Conservation (phyloP, 805 yeast genomes). For the Candida vaughaniae region DNA sequence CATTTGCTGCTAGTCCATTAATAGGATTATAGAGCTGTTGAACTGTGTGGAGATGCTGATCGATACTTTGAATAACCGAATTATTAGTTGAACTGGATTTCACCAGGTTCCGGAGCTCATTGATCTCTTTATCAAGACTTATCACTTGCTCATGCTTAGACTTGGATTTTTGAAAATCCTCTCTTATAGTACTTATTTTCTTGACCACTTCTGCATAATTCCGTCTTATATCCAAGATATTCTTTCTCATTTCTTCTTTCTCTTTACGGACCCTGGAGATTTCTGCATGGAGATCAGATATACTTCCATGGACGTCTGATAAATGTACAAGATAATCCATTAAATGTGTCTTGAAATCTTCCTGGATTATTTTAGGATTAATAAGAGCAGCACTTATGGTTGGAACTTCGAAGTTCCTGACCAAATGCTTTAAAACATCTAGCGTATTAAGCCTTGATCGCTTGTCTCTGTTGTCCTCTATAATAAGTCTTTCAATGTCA, state of each 20-base stretch:
- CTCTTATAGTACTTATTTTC: conserved; percentile 28
- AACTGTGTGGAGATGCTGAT: conserved; percentile 2
- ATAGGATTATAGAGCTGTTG: conserved; percentile 22
- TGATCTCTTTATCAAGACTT: conserved; percentile 6
- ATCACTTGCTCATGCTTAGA: conserved; percentile 16
- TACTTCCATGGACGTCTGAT: conserved; percentile 33
- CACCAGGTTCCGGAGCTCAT: conserved; percentile 1
- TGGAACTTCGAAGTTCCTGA: conserved; percentile 27
- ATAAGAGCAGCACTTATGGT: conserved; percentile 12
- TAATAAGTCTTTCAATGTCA: conserved; percentile 27
- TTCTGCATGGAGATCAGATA: conserved; percentile 29
- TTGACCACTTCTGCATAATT: conserved; percentile 32
- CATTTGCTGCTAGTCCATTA: conserved; percentile 22
- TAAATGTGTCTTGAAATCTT: conserved; percentile 31
- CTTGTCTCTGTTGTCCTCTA: conserved; percentile 20
- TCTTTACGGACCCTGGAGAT: conserved; percentile 27
- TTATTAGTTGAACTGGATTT: neutral
- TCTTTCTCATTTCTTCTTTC: conserved; percentile 30
- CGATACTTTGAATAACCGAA: conserved; percentile 6
- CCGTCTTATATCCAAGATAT: conserved; percentile 28
- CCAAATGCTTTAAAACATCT: conserved; percentile 36
- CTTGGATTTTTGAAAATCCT: conserved; percentile 17
- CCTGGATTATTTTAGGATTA: conserved; percentile 24
- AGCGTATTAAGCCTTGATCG: conserved; percentile 30
- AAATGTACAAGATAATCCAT: conserved; percentile 28